phyloP scores from a whole-genome alignment of 495 filamentous ascomycete species.

The Halenospora varia region DNA sequence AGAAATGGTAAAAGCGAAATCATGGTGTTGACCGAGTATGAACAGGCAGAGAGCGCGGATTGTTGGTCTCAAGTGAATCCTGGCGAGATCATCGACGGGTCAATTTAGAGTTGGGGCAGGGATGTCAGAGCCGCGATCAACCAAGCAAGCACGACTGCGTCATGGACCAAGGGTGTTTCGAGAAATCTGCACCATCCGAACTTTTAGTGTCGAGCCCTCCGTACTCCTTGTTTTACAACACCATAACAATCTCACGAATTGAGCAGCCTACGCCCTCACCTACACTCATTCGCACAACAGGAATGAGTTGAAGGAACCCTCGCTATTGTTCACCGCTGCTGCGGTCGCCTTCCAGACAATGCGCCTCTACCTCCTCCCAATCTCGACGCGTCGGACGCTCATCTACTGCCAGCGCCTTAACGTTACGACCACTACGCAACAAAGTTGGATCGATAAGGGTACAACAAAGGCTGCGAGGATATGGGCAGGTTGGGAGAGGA shows the following conservation, averaged over 20 bases:
- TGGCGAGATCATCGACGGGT: neutral
- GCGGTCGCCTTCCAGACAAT: slow-evolving; percentile 40
- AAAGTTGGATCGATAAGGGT: slow-evolving; percentile 56
- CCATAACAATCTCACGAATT: too few species aligned
- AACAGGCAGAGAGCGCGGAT: neutral
- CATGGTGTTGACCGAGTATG: neutral
- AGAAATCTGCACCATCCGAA: neutral
- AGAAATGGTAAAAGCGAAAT: neutral
- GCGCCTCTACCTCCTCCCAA: slow-evolving; percentile 93
- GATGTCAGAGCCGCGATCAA: neutral
- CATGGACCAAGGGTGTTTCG: neutral
- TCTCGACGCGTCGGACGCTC: slow-evolving; percentile 85
- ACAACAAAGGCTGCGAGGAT: slow-evolving; percentile 64
- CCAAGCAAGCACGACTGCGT: neutral
- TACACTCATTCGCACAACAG: too few species aligned
- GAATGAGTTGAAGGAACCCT: too few species aligned
- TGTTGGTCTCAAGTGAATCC: neutral
- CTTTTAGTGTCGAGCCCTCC: too few species aligned
- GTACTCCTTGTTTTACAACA: too few species aligned
- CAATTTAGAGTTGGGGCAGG: slow-evolving; percentile 7
- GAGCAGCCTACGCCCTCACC: too few species aligned
- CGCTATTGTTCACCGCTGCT: too few species aligned
- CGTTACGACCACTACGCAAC: slow-evolving; percentile 38
- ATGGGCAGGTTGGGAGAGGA: slow-evolving; percentile 86
- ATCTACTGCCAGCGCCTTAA: slow-evolving; percentile 84